Base-by-base conservation (phyloP, 1,284 basidiomycete species). In the Schizophyllum amplum region DNA sequence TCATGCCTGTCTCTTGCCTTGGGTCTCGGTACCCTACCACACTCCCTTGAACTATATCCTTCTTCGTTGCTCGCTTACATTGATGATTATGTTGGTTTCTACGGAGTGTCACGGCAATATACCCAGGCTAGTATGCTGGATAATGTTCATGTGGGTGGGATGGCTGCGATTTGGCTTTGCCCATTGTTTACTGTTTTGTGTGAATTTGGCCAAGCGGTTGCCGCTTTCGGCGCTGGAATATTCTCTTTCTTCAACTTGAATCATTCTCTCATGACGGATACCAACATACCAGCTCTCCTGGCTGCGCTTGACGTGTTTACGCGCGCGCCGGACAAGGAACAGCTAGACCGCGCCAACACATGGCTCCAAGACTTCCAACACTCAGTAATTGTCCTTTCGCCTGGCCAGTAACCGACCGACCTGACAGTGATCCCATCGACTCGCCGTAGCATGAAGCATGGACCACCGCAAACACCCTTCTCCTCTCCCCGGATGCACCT, bases 281-380 rank as follows among this genome's bases (percentile, higher is more conserved):
- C 24, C 20, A 50, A 50, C 48, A 77, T 90, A 49, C 84, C 86
- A 69, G 79, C 80, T 59, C 73, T 92, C 6, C 71, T 90, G 63
- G 81, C 86, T 62, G 90, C 86, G 23, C 76, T 92, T 62, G 82
- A 84, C 54, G 86, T 92, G 53, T 90, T 92, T 69, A 76, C 77
- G 63, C 79, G 82, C 59, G 84, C 86, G 48, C 91, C 95, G 25
- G 90, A 97, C 77, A 87, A 91, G 64, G 72, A 72, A 15, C 85
- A 91, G 11, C 83, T 98, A 65, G 88, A 91, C 63, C 81, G 80
- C 62, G 94, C 93, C 64, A 95, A 94, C 75, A 77, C 85, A 64
- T 96, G 92, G 92, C 84, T 97, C 60, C 90, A 94, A 75, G 91
- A 94, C 73, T 97, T 96, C 70, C 94, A 97, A 75, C 94, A 96